Conservation (phyloP, 257 asterid genomes). For the Gardenia jasminoides region DNA sequence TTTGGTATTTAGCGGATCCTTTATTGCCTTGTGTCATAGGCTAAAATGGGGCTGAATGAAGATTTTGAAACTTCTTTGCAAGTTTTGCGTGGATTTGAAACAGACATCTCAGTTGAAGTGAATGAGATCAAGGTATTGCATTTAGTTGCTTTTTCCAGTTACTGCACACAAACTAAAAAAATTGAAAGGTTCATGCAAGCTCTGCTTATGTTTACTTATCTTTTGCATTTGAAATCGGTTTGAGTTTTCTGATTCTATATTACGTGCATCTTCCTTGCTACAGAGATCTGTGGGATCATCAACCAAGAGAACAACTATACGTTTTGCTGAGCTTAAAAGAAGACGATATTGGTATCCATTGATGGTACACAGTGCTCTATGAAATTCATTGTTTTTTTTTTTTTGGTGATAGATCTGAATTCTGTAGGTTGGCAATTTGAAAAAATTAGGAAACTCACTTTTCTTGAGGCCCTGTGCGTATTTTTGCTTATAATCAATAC, state of each 20-base stretch:
- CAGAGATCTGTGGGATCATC: slow-evolving; percentile 84
- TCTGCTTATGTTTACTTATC: neutral
- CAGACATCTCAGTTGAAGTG: slow-evolving; percentile 70
- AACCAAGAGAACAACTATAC: slow-evolving; percentile 59
- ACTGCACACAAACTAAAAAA: neutral
- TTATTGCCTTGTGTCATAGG: slow-evolving; percentile 38
- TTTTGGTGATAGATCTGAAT: neutral
- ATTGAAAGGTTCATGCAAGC: neutral
- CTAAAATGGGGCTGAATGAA: slow-evolving; percentile 71
- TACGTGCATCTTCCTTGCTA: slow-evolving; percentile 16
- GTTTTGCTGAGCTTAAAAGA: slow-evolving; percentile 74
- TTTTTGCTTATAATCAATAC: neutral
- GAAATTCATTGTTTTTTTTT: neutral
- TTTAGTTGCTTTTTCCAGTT: neutral
- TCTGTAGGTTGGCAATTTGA: neutral
- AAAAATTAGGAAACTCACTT: slow-evolving; percentile 5
- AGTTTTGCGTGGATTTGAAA: slow-evolving; percentile 82
- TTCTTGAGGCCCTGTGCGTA: neutral
- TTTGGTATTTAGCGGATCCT: slow-evolving; percentile 7
- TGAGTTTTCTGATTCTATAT: slow-evolving; percentile 13
- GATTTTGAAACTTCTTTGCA: slow-evolving; percentile 83
- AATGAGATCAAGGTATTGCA: slow-evolving; percentile 74
- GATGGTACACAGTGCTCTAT: slow-evolving; percentile 47
- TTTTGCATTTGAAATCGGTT: neutral
- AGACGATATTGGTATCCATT: slow-evolving; percentile 74